Evolutionary conservation across 106 monocot genomes (phyloP).

Genomic region (Apostasia shenzhenica): DNA sequence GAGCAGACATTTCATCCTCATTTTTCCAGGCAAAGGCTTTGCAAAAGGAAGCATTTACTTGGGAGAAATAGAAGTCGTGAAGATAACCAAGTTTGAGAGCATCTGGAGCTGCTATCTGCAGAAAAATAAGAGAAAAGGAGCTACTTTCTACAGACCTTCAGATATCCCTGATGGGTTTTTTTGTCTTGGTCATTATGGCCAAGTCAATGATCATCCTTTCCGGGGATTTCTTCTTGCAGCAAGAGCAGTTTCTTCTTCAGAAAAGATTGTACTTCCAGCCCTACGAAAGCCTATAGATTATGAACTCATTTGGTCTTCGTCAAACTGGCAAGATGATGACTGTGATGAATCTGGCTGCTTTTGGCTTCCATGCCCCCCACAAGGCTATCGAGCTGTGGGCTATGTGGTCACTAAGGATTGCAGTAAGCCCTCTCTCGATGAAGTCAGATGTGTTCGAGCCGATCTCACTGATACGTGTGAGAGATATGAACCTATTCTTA

Average conservation of each 20-base stretch:
- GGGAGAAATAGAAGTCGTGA: constrained; percentile 71
- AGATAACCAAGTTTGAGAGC: constrained; percentile 56
- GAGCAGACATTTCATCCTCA: background rate
- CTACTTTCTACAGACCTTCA: constrained; percentile 67
- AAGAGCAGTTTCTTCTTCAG: constrained; percentile 23
- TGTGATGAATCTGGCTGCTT: constrained; percentile 49
- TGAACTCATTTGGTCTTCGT: constrained; percentile 57
- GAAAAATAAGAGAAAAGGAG: constrained; percentile 33
- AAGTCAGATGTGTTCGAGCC: constrained; percentile 70
- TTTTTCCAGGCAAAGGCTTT: constrained; percentile 64
- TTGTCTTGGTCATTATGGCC: constrained; percentile 80
- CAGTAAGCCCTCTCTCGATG: constrained; percentile 69
- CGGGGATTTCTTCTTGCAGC: constrained; percentile 80
- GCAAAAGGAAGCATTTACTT: constrained; percentile 66
- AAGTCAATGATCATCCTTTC: constrained; percentile 45
- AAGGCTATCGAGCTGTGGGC: constrained; percentile 72
- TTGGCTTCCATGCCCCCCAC: constrained; percentile 76
- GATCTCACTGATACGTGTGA: constrained; percentile 83
- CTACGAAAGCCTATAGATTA: constrained; percentile 73
- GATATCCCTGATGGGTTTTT: constrained; percentile 66
- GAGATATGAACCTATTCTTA: constrained; percentile 31
- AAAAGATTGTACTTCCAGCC: constrained; percentile 31
- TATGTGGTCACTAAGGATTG: constrained; percentile 57
- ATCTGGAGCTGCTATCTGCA: constrained; percentile 57
- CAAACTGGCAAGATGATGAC: constrained; percentile 31